phyloP scores from a whole-genome alignment of 306 rosid genomes.

The Luffa aegyptiaca region DNA sequence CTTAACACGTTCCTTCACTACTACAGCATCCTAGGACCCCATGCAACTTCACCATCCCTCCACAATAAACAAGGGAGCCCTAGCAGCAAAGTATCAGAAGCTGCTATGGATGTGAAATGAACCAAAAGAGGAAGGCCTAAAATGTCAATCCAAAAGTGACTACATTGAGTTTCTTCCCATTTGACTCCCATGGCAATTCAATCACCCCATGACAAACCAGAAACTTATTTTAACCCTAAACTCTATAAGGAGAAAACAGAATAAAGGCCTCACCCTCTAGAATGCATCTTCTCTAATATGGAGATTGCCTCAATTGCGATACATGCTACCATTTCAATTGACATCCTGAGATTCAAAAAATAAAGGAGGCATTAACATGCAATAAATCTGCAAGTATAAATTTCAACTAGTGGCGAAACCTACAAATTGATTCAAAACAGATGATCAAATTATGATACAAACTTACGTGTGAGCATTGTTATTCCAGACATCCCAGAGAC shows the following conservation, averaged over 20 bases:
- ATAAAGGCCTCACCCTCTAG: constrained; percentile 27
- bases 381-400: not conserved
- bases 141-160: not conserved
- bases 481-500: constrained; percentile 49
- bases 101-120: not conserved
- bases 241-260: constrained; percentile 10
- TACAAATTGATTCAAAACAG: not conserved
- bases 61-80: not conserved
- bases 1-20: not conserved
- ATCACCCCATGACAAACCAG: not conserved
- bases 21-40: not conserved
- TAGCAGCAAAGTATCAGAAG: not conserved
- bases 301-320: constrained; percentile 47
- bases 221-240: not conserved
- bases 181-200: not conserved
- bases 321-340: constrained; percentile 50
- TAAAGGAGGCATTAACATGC: not conserved
- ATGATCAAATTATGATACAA: not conserved
- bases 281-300: constrained; percentile 43
- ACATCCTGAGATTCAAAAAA: constrained; percentile 26
- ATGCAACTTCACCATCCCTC: not conserved
- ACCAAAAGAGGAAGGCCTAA: not conserved
- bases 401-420: not conserved
- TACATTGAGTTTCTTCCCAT: not conserved
- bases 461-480: constrained; percentile 38